Conservation (phyloP, 768 basidiomycete species). For the Leccinum longicurvipes region DNA sequence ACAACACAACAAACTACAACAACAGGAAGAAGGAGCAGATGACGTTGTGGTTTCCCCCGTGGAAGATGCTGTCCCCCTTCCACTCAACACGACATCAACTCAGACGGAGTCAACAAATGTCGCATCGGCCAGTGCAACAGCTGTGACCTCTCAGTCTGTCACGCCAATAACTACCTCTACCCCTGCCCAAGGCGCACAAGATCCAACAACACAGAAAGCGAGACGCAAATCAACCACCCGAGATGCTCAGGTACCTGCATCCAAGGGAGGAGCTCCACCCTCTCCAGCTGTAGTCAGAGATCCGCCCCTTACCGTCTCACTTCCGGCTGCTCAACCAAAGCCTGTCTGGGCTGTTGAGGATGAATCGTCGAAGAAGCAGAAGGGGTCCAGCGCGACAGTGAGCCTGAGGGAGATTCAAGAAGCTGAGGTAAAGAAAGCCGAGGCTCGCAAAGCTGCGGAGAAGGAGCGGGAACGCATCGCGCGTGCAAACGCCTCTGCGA, state of each 20-base stretch:
- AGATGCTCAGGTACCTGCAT: conserved; percentile 22
- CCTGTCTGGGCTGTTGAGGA: conserved; percentile 69
- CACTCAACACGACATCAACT: conserved; percentile 7
- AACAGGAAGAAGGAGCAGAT: conserved; percentile 30
- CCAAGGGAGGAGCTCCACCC: conserved; percentile 15
- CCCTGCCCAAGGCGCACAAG: conserved; percentile 15
- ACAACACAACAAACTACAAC: conserved; percentile 55
- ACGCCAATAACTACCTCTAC: conserved; percentile 11
- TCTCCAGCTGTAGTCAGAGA: conserved; percentile 15
- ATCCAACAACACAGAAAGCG: conserved; percentile 21
- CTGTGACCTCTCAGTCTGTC: conserved; percentile 3
- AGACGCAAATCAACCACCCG: conserved; percentile 28
- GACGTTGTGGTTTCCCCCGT: conserved; percentile 16
- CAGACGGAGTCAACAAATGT: conserved; percentile 16
- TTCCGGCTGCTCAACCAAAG: conserved; percentile 37
- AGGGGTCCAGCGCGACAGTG: conserved; percentile 42
- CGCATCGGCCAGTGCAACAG: conserved; percentile 1
- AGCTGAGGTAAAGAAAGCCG: conserved; percentile 78
- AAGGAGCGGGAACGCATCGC: conserved; percentile 64
- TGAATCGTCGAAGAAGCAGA: conserved; percentile 55
- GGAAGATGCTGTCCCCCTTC: conserved; percentile 16
- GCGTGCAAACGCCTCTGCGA: conserved; percentile 40
- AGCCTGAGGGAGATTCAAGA: conserved; percentile 95
- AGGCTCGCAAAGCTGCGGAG: conserved; percentile 71
- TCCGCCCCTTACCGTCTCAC: conserved; percentile 20